Percentiles rank a stretch among this genome's conserved stretches.
phyloP scores from a whole-genome alignment of 179 eudicot genomes.

The Beta macrorhiza region DNA sequence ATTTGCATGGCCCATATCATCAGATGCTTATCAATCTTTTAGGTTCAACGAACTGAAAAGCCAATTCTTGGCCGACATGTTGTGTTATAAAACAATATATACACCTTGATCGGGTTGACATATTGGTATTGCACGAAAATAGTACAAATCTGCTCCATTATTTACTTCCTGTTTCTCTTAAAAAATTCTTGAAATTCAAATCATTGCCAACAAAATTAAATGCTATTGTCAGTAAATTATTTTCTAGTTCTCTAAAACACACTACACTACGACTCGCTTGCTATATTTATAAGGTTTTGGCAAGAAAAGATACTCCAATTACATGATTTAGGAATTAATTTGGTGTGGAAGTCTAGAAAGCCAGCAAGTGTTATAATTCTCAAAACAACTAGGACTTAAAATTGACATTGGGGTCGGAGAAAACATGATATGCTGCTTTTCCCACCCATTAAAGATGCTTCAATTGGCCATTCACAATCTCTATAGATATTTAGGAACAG shows the following conservation, averaged over 20 bases:
- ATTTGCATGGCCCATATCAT: background rate
- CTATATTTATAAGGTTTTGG: background rate
- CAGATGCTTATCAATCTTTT: background rate
- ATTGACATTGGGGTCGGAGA: background rate
- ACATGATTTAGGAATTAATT: background rate
- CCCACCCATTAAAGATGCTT: background rate
- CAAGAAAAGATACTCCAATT: background rate
- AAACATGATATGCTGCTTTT: background rate
- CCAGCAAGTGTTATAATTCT: background rate
- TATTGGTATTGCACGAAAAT: background rate
- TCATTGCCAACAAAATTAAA: background rate
- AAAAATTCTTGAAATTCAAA: background rate
- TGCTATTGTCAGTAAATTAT: background rate
- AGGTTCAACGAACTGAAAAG: background rate
- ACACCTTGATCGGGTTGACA: background rate
- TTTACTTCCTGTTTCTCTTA: background rate
- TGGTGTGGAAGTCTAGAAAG: background rate
- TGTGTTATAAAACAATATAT: background rate
- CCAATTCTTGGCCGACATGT: background rate
- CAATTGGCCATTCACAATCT: background rate
- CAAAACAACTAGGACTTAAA: background rate
- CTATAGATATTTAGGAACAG: background rate
- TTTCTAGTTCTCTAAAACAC: background rate
- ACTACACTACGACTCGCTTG: background rate
- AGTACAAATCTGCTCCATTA: conserved; percentile 4